Evolutionary conservation across 2,329 filamentous ascomycete species (phyloP), one percentile per base, ranked within the genome.

Genomic region (Xylariomycetidae sp.): DNA sequence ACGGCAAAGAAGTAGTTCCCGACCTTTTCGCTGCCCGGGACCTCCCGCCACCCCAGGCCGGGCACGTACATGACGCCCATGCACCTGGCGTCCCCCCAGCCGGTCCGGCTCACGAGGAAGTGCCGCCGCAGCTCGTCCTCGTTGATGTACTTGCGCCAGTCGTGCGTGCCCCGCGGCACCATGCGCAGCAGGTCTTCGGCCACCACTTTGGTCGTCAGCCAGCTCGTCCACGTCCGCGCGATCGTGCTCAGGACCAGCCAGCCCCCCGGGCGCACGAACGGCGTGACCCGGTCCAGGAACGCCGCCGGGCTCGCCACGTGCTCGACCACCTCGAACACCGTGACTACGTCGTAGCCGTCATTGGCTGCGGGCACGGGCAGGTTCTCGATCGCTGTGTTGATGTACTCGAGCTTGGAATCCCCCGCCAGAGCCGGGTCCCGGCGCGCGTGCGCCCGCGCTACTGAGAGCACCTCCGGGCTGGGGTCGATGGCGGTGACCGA

Each of bases 1-100:
- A 95, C 80, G 7, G 77, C 92, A 59, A 96, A 94, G 61, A 98
- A 97, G 64, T 97, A 98, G 60, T 98, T 98, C 8, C 90, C 90
- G 53, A 87, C 78, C 53, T 77, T 79, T 66, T 97, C 90, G 50
- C 88, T 85, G 3, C 87, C 85, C 16, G 64, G 59, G 4, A 96
- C 80, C 58, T 87, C 77, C 63, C 74, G 88, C 92, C 92, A 97
- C 3, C 92, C 92, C 27, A 95, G 37, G 0, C 87, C 88, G 1
- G 92, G 92, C 34, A 97, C 73, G 66, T 95, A 98, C 30, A 95
- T 71, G 7, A 94, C 87, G 1, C 92, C 92, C 71, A 85, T 80
- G 42, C 82, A 73, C 51, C 53, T 47, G 70, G 71, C 47, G 54
- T 69, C 57, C 68, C 72, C 36, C 82, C 82, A 90, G 2, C 64